phyloP scores from a whole-genome alignment of 805 yeast species.

The Candida odintsovae region DNA sequence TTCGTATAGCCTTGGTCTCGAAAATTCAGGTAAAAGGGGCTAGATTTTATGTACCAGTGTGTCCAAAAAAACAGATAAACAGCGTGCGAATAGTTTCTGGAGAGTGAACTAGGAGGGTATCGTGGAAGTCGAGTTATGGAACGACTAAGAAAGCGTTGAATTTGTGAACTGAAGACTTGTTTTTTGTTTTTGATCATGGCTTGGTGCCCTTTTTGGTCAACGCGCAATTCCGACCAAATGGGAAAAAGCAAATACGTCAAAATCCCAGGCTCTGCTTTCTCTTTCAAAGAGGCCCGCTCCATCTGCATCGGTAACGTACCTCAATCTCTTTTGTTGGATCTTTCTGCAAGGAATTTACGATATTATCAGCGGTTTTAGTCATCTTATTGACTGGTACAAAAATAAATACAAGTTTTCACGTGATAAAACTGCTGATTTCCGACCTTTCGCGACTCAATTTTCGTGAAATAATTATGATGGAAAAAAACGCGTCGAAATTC shows the following conservation, averaged over 20 bases:
- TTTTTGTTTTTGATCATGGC: not conserved
- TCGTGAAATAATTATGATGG: not conserved
- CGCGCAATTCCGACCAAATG: not conserved
- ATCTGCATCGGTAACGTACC: too few species aligned
- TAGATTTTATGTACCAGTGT: not conserved
- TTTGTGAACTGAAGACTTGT: not conserved
- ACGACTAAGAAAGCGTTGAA: not conserved
- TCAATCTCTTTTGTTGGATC: too few species aligned
- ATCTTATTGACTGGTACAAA: too few species aligned
- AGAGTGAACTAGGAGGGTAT: not conserved
- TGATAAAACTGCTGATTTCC: not conserved
- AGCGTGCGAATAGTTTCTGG: not conserved
- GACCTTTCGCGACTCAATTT: not conserved
- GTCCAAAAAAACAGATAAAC: not conserved
- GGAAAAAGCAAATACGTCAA: too few species aligned
- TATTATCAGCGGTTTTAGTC: too few species aligned
- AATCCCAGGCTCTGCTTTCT: too few species aligned
- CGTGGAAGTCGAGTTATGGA: not conserved
- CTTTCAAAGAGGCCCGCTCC: too few species aligned
- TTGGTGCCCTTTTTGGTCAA: not conserved
- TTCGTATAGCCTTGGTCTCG: not conserved
- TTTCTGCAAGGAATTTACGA: too few species aligned
- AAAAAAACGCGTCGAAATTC: not conserved
- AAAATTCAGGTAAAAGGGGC: not conserved
- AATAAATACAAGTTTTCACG: not conserved